Base-by-base conservation (phyloP, 495 filamentous ascomycete genomes). In the Penicillium salamii region DNA sequence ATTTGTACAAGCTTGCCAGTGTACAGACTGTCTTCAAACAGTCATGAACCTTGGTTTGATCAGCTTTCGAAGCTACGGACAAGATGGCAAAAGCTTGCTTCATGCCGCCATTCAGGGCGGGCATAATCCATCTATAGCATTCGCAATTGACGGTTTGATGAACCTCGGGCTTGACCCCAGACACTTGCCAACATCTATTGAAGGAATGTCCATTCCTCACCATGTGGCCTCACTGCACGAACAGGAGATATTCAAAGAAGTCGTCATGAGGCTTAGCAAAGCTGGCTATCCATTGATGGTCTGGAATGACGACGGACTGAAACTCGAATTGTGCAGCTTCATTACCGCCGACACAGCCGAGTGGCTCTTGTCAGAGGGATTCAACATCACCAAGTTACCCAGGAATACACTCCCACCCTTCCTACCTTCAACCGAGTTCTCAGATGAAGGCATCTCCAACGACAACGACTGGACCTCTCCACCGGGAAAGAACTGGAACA, bases 241-340 rank as follows among this genome's bases (percentile, higher is more conserved):
- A 14, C 11, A 29, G 9, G 1, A 29, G 5, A 3, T 43, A 6
- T 43, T 43, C 12, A 21, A 18, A 14, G 41, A 17, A 11, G 17
- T 43, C 7, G 26, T 13, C 13, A 7, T 18, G 15, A 19, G 11
- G 3, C 23, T 43, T 9, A 9, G 13, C 5, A 13, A 15, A 18
- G 12, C 24, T 5, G 41, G 24, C 3, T 43, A 31, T 9, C 41
- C 41, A 13, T 5, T 43, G 19, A 18, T 11, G 17, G 24, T 31
- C 14, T 43, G 41, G 41, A 43, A 43, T 7, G 41, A 43, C 26
- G 41, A 43, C 8, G 41, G 41, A 2, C 41, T 43, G n/a, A 43
- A 43, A 26, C 24, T 32, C 3, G 24, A 43, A 17, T n/a, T 43
- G 24, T 43, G 26, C 26, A 43, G 41, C 41, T 43, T 43, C 24